phyloP scores from a whole-genome alignment of 2,329 filamentous ascomycete species.

The Penicillium sp. region DNA sequence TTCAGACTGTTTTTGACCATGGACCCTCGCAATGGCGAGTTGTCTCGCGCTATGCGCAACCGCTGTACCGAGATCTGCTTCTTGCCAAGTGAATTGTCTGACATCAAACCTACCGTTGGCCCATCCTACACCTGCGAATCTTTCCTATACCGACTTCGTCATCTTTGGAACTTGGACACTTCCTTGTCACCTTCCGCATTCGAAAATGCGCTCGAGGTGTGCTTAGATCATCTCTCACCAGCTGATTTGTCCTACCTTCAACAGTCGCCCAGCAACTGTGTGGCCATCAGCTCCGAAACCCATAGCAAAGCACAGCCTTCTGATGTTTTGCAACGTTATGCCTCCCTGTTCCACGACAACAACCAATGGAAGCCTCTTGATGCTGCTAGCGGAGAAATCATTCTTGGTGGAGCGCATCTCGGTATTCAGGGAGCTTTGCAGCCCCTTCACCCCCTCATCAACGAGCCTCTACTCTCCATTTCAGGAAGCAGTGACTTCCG shows the following conservation, averaged over 20 bases:
- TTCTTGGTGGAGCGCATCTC: conserved; percentile 28
- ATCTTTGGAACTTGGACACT: conserved; percentile 31
- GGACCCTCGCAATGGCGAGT: conserved; percentile 86
- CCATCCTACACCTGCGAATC: conserved; percentile 44
- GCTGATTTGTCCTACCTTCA: conserved; percentile 37
- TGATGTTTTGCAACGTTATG: conserved; percentile 33
- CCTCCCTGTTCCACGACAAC: conserved; percentile 35
- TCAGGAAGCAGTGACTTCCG: conserved; percentile 23
- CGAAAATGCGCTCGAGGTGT: conserved; percentile 30
- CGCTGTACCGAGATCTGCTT: conserved; percentile 88
- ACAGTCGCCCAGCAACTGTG: conserved; percentile 26
- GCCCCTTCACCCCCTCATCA: conserved; percentile 43
- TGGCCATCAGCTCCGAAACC: conserved; percentile 16
- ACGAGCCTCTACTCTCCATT: conserved; percentile 40
- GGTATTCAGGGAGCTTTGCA: conserved; percentile 29
- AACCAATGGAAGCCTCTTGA: conserved; percentile 31
- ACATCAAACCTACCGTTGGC: conserved; percentile 16
- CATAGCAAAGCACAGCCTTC: conserved; percentile 14
- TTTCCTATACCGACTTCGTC: conserved; percentile 41
- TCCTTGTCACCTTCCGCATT: conserved; percentile 9
- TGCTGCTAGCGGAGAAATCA: conserved; percentile 20
- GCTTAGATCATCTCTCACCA: conserved; percentile 41
- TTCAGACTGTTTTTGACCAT: conserved; percentile 94
- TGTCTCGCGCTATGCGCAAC: conserved; percentile 96
- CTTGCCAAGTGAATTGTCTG: conserved; percentile 44